Base-by-base conservation (phyloP, 306 rosid genomes). In the Cyamopsis tetragonoloba region DNA sequence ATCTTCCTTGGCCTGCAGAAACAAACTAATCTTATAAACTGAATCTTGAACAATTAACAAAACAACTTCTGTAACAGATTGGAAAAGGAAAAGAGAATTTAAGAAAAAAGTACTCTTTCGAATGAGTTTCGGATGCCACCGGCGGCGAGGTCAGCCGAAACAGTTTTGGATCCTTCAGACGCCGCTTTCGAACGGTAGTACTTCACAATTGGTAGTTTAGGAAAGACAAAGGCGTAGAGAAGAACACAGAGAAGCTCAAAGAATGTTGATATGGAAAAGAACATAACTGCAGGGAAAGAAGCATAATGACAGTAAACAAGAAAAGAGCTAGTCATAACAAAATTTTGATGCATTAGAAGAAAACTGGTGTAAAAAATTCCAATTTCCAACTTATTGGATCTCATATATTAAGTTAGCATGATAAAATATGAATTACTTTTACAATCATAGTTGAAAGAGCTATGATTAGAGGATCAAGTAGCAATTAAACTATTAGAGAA, bases 181-280 rank as follows among this genome's bases (percentile, higher is more conserved):
- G 91, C 96, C 20, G 96, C 96, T 79, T 81, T 89, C 44, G 89
- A 78, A 49, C 98, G 93, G 80, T 86, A 92, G 58, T 84, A 78
- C 80, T 87, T 92, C 50, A 92, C 89, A 31, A 89, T 76, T 17
- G 96, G 85, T 54, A 89, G 56, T 53, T 85, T 92, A 1, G 96
- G 96, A 44, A 92, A 92, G 23, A 44, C 80, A 70, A 69, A 63
- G 0, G 91, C 89, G n/a, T 89, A 87, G 37, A 92, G 89, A 54
- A 87, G 2, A 49, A 84, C 85, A 46, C 91, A 92, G 1, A 88
- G 74, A 49, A 92, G 64, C 87, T 84, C 93, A 15, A 92, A 89
- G 31, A 81, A 44, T 17, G 93, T 4, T 13, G 96, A 84, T 70
- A 92, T 70, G 34, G 84, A 42, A 71, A 92, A 84, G 96, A 87